Base-by-base conservation (phyloP, 1,284 basidiomycete genomes). In the Sanghuangporus sanghuang region DNA sequence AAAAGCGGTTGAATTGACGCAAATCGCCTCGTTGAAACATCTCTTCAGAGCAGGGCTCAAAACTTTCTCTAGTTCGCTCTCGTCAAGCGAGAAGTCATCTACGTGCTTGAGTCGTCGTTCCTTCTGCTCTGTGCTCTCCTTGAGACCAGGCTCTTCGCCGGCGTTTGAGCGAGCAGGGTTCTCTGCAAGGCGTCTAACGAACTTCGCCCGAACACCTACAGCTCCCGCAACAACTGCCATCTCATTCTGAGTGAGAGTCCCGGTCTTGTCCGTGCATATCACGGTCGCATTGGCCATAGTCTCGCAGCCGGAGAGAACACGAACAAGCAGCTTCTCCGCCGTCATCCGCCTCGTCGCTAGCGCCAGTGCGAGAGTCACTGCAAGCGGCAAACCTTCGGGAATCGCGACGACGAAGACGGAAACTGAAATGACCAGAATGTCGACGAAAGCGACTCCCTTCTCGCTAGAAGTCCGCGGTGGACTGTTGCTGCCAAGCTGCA, bases 301-400 rank as follows among this genome's bases (percentile, higher is more conserved):
- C 80, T 98, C 96, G 76, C 96, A 98, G 27, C 94, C 94, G 14
- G 93, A 92, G 44, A 99, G 85, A 3, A 98, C 90, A 68, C 96
- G 94, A 21, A 99, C 96, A 56, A 99, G 86, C 0, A 98, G 80
- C 65, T 96, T 96, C 75, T 95, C 92, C 72, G 89, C 85, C 18
- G 95, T 94, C 96, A 99, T 98, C 27, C 95, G 88, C 73, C 93
- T 95, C 54, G 96, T 98, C 0, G 96, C 96, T 72, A 98, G 98
- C 9, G 50, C 50, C 21, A 52, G 21, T 21, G 50, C 21, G 2
- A 52, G 21, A 1, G 50, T 52, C n/a, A 52, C 50, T 0, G 96
- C 94, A 27, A 99, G 81, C 0, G 96, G 96, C 50, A 99, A 85
- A 75, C 95, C 92, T 87, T 98, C 96, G 44, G 96, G 96, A 46